A percentile compares a stretch with the other conserved stretches of the same genome.
These are phyloP conservation scores for Kluyveromyces sp. DNA, from an alignment of 1,139 yeast genomes.

Conservation along the genomic window DNA sequence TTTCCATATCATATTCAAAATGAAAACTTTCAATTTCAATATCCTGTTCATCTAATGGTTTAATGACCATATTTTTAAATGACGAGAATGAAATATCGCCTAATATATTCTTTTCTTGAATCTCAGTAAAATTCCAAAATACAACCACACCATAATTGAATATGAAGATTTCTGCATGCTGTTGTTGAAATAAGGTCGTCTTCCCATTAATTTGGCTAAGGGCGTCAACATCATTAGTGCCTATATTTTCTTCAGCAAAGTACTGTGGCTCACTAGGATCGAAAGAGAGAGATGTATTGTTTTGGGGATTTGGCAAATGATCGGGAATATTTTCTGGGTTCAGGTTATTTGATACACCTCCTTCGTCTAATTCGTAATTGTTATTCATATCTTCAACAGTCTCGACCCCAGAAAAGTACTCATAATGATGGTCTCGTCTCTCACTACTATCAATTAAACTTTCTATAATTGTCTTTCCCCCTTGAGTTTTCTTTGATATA, in stretches of 20 bases:
- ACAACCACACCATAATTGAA: conserved; percentile 91
- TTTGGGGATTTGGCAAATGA: conserved; percentile 21
- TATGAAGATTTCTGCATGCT: conserved; percentile 86
- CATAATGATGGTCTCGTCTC: conserved; percentile 83
- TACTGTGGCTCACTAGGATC: conserved; percentile 64
- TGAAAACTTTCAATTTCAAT: conserved; percentile 94
- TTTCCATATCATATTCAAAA: conserved; percentile 77
- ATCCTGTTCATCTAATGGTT: conserved; percentile 81
- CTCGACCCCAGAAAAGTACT: conserved; percentile 79
- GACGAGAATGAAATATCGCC: conserved; percentile 76
- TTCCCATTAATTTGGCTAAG: not conserved
- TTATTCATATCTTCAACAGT: conserved; percentile 58
- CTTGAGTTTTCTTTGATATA: conserved; percentile 51
- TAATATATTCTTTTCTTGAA: conserved; percentile 84
- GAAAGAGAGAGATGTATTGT: conserved; percentile 32
- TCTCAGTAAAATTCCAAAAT: conserved; percentile 92
- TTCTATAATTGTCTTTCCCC: conserved; percentile 64
- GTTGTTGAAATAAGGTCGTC: conserved; percentile 28
- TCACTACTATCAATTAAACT: conserved; percentile 72
- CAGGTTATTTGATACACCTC: conserved; percentile 8
- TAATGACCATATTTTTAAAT: conserved; percentile 43
- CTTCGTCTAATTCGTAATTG: conserved; percentile 34
- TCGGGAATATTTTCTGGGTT: conserved; percentile 19
- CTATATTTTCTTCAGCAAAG: conserved; percentile 37
- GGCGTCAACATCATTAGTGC: conserved; percentile 7